These are phyloP conservation scores for Phyllosticta ampelicida DNA, from an alignment of 2,329 filamentous ascomycete genomes.

Conservation along the genomic window DNA sequence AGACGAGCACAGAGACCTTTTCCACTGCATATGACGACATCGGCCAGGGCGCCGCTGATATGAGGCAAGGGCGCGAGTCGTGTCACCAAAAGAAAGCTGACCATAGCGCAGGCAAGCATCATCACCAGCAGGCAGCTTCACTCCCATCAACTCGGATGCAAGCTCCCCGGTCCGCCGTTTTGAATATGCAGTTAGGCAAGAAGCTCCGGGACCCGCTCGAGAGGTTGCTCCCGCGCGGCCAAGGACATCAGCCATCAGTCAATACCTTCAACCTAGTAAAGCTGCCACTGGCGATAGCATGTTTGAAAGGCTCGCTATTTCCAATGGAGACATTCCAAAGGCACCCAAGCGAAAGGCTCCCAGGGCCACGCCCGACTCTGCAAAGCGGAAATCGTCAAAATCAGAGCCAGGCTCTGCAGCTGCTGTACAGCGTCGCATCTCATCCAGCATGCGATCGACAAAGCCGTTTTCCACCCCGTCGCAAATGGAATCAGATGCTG, in stretches of 20 bases:
- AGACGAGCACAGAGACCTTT: not conserved
- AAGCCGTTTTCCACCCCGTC: not conserved
- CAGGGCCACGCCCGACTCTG: not conserved
- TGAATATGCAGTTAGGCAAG: not conserved
- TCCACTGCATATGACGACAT: not conserved
- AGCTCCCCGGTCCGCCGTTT: not conserved
- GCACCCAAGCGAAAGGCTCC: not conserved
- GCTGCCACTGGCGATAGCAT: not conserved
- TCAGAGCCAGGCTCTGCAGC: not conserved
- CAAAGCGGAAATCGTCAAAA: not conserved
- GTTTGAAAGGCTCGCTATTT: constrained; percentile 6
- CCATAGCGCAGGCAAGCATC: not conserved
- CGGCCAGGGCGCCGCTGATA: not conserved
- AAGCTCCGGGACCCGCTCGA: not conserved
- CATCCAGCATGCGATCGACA: not conserved
- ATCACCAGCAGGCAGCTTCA: not conserved
- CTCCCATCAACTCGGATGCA: not conserved
- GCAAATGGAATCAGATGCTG: constrained; percentile 12
- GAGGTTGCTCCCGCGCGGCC: not conserved
- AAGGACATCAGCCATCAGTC: not conserved
- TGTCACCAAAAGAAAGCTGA: not conserved
- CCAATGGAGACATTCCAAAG: not conserved
- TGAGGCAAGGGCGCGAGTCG: not conserved
- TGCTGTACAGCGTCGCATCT: not conserved
- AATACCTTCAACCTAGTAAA: constrained; percentile 1